These are phyloP conservation scores for Rosa hybrid DNA, from an alignment of 331 rosid genomes.

Conservation along the genomic window DNA sequence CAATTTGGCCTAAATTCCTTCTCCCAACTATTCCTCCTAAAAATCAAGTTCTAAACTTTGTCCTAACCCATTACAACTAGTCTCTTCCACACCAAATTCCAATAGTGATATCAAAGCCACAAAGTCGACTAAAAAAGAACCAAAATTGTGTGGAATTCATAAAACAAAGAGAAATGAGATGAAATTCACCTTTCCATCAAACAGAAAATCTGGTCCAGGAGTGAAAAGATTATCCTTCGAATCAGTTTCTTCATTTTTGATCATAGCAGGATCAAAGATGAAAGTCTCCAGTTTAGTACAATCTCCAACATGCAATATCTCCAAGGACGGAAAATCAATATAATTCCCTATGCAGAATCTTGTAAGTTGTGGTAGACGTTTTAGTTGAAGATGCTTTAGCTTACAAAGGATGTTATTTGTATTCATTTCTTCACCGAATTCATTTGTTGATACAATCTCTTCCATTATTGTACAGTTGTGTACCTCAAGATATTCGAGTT, in stretches of 20 bases:
- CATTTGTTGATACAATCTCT: slow-evolving; percentile 13
- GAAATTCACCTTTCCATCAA: background rate
- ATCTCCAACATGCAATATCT: background rate
- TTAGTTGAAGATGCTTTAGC: background rate
- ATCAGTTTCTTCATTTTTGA: background rate
- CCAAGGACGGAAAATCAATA: background rate
- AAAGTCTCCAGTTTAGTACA: slow-evolving; percentile 5
- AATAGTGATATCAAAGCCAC: no score
- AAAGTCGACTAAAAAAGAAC: no score
- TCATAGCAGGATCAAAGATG: background rate
- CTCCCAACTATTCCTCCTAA: no score
- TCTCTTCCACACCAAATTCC: no score
- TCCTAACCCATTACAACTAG: no score
- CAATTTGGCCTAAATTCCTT: no score
- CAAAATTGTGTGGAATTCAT: background rate
- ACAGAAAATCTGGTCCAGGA: background rate
- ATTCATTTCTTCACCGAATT: background rate
- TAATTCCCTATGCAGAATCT: background rate
- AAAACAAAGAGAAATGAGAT: background rate
- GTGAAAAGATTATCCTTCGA: background rate
- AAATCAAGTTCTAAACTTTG: no score
- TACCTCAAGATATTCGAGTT: slow-evolving; percentile 11
- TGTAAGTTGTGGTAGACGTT: background rate
- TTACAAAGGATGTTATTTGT: background rate
- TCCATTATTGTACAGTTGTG: background rate